Conservation (phyloP, 106 monocot species). For the Amphibolis antarctica region DNA sequence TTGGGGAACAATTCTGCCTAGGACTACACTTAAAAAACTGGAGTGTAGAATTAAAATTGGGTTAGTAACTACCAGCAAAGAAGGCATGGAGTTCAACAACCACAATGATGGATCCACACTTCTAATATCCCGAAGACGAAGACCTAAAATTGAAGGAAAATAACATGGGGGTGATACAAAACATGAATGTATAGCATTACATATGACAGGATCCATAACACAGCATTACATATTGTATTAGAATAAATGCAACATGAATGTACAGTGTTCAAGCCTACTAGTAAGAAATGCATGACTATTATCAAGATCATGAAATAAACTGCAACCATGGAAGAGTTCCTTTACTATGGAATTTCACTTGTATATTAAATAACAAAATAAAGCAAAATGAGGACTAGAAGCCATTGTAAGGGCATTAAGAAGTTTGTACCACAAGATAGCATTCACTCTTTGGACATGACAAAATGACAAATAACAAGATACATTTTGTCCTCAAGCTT, state of each 20-base stretch:
- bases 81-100: slow-evolving; percentile 84
- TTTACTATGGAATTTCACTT: no score
- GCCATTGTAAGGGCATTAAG: no score
- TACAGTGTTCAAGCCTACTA: not conserved
- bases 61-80: slow-evolving; percentile 54
- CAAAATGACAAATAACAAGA: no score
- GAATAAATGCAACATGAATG: not conserved
- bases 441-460: no score
- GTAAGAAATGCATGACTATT: not conserved
- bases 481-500: no score
- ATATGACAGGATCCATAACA: no score
- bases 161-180: not conserved
- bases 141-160: slow-evolving; percentile 32
- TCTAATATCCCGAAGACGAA: slow-evolving; percentile 83
- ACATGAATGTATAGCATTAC: not conserved
- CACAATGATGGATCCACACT: slow-evolving; percentile 94
- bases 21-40: not conserved
- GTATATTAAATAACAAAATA: no score
- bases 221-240: not conserved
- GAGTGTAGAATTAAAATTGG: not conserved
- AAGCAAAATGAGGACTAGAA: no score
- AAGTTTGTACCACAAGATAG: no score
- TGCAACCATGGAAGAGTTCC: no score
- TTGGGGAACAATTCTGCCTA: no score
- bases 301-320: no score